Conservation (phyloP, 2,329 filamentous ascomycete species). For the Botrytis sinoallii region DNA sequence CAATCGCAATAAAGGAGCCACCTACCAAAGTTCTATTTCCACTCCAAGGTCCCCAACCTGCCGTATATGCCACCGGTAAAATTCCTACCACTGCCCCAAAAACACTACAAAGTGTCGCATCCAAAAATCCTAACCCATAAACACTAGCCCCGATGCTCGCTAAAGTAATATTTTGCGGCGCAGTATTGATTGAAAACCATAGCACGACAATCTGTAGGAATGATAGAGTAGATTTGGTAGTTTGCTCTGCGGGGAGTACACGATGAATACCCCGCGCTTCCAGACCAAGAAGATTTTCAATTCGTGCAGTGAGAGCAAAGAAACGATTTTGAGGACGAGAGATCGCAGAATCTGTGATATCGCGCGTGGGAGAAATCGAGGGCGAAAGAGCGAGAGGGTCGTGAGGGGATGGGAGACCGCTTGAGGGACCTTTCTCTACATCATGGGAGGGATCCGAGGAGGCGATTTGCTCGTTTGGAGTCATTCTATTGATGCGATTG, state of each 20-base stretch:
- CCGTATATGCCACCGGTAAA: conserved; percentile 55
- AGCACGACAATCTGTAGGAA: conserved; percentile 43
- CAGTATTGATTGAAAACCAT: conserved; percentile 62
- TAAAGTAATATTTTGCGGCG: conserved; percentile 62
- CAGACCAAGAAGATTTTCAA: conserved; percentile 32
- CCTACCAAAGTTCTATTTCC: conserved; percentile 59
- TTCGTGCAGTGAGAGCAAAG: conserved; percentile 12
- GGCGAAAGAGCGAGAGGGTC: neutral
- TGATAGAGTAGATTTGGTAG: conserved; percentile 36
- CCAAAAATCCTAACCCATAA: conserved; percentile 56
- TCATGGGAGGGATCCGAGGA: neutral
- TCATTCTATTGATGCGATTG: conserved; percentile 1
- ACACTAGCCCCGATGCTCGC: conserved; percentile 60
- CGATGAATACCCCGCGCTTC: conserved; percentile 60
- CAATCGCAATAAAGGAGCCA: neutral
- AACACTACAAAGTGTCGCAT: conserved; percentile 54
- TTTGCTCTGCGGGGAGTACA: conserved; percentile 53
- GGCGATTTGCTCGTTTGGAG: neutral
- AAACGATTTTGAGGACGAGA: conserved; percentile 2
- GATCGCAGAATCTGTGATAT: neutral
- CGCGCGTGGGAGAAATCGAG: neutral
- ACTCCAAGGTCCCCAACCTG: conserved; percentile 58
- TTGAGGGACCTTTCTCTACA: conserved; percentile 10
- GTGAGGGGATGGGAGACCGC: neutral
- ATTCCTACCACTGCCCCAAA: conserved; percentile 56